These are phyloP conservation scores for Hordeum pubiflorum DNA, from an alignment of 202 grass and related monocot genomes.

Conservation along the genomic window DNA sequence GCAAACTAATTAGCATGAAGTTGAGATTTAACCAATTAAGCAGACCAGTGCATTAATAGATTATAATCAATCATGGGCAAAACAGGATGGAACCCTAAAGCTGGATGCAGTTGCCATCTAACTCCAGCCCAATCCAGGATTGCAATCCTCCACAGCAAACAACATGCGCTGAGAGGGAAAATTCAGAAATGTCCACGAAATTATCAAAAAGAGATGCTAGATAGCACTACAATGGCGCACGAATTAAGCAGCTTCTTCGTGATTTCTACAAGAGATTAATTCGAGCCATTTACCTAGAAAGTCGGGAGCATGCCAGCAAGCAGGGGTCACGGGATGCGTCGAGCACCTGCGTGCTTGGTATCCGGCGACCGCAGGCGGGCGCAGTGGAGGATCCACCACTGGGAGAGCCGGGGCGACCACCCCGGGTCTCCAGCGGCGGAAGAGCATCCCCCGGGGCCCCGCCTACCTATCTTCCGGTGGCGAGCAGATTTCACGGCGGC, in stretches of 20 bases:
- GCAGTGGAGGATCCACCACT: too few species aligned
- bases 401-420: too few species aligned
- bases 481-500: too few species aligned
- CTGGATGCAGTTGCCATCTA: neutral
- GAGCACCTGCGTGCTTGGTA: neutral
- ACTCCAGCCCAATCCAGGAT: neutral
- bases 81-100: neutral
- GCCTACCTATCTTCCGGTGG: too few species aligned
- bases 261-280: neutral
- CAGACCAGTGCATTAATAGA: neutral
- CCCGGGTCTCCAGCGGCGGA: too few species aligned
- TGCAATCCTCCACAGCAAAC: neutral
- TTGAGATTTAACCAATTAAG: neutral
- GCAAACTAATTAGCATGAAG: neutral
- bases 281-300: neutral
- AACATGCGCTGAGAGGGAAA: too few species aligned
- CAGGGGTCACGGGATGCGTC: neutral
- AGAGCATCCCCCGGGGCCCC: too few species aligned
- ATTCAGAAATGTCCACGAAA: neutral
- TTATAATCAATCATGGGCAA: neutral
- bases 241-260: neutral
- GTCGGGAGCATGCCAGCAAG: neutral
- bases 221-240: neutral
- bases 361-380: neutral
- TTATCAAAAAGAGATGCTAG: neutral